Evolutionary conservation across 139 green algal genomes (phyloP).

Genomic region (Chlorella sp.): DNA sequence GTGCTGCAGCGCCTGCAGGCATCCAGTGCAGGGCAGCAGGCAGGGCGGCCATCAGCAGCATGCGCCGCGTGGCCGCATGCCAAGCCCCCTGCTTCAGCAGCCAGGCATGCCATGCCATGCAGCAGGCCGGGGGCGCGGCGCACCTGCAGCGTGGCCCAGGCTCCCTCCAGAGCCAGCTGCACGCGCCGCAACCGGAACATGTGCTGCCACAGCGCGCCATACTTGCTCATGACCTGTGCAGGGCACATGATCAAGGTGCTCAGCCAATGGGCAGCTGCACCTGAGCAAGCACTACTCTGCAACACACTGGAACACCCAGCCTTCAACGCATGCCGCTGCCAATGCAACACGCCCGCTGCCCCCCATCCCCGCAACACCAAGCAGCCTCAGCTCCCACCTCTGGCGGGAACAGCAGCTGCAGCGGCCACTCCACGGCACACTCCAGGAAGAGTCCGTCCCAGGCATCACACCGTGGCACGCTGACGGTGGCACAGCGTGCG

Average conservation of each 20-base stretch:
- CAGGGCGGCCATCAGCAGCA: too few relatives aligned
- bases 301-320: not conserved
- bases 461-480: slow-evolving; percentile 66
- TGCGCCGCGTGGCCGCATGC: too few relatives aligned
- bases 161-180: slow-evolving; percentile 71
- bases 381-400: slow-evolving; percentile 34
- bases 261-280: too few relatives aligned
- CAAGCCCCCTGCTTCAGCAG: not conserved
- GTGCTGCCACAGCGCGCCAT: slow-evolving; percentile 84
- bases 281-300: not conserved
- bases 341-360: not conserved
- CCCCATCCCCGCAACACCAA: not conserved
- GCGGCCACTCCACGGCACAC: slow-evolving; percentile 77
- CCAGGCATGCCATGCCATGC: not conserved
- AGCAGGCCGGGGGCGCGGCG: not conserved
- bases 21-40: not conserved
- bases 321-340: not conserved
- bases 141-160: slow-evolving; percentile 62
- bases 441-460: slow-evolving; percentile 84
- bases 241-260: too few relatives aligned
- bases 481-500: not conserved
- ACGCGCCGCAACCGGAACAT: slow-evolving; percentile 83
- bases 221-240: slow-evolving; percentile 59
- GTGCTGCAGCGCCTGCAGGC: slow-evolving; percentile 25
- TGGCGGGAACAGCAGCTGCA: slow-evolving; percentile 85